These are phyloP conservation scores for Platanus orientalis DNA, from an alignment of 164 flowering plant genomes.

Conservation along the genomic window DNA sequence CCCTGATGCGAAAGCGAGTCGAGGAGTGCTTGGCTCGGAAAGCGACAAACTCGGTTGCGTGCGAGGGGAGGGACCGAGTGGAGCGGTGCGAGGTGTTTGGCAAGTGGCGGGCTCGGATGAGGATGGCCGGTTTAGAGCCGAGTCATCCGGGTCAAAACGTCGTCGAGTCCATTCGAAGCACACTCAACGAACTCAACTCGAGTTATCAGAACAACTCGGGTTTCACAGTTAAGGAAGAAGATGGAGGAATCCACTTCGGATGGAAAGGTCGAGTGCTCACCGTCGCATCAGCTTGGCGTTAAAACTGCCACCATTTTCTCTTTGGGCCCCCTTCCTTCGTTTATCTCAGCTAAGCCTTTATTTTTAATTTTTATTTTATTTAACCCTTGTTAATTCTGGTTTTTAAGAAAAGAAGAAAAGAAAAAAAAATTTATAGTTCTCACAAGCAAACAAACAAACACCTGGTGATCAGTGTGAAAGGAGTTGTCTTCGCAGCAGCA, in stretches of 20 bases:
- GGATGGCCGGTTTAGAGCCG: constrained; percentile 85
- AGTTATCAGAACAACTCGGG: no score
- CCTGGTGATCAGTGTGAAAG: no score
- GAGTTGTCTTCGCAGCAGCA: no score
- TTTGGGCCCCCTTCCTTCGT: no score
- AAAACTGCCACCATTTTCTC: no score
- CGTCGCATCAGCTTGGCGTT: constrained; percentile 91
- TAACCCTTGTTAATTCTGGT: no score
- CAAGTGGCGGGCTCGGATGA: constrained; percentile 92
- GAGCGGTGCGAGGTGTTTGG: constrained; percentile 90
- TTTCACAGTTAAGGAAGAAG: constrained; percentile 57
- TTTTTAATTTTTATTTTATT: no score
- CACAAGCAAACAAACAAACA: no score
- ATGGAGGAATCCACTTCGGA: constrained; percentile 66
- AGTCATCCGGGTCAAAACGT: constrained; percentile 40
- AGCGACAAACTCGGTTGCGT: constrained; percentile 61
- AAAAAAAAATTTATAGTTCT: no score
- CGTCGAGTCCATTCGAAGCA: constrained; percentile 36
- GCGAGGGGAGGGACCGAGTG: constrained; percentile 79
- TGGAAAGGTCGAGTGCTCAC: constrained; percentile 83
- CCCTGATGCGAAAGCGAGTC: constrained; percentile 34
- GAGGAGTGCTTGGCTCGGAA: constrained; percentile 68
- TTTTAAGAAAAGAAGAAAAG: no score
- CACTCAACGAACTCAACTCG: no score
- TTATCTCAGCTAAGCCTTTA: no score